Evolutionary conservation across 176 grass and related monocot species (phyloP), one percentile per base, ranked within the genome.

Genomic region (Pharus latifolius): DNA sequence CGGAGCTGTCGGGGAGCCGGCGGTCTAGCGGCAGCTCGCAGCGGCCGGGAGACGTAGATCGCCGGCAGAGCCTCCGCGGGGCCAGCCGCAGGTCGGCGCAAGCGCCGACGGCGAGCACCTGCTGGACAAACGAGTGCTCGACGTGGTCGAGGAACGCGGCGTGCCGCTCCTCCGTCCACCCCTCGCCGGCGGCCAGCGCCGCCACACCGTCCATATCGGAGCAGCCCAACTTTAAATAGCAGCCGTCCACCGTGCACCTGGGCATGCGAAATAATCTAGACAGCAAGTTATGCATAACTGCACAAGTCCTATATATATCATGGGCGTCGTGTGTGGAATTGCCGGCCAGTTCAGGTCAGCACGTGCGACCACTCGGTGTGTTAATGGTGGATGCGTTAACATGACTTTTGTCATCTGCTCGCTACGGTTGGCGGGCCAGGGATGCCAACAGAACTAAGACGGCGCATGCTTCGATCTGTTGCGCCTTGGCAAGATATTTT

Each of bases 91-190:
- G 61, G 57, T 88, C 64, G 70, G 49, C 27, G 23, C 17, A 27
- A 12, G n/a, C 18, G 27, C 32, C 72, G 72, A 42, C 79, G 29
- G 19, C 28, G 65, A 91, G 83, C 70, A 76, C 52, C 69, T 85
- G 69, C 37, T 72, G 61, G 14, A 96, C 88, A 67, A 96, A 96
- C 67, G 85, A 74, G 75, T 80, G 82, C 82, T 96, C 92, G n/a
- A 91, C 65, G 56, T 79, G 78, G 79, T 91, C 76, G 38, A 96
- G 92, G 85, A 91, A 96, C 62, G 88, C 69, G 31, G 82, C 85
- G 76, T 96, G 92, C 9, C 79, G 88, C 82, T 96, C 85, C 82
- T 96, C 92, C 22, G 92, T 96, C 92, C 92, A 96, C 38, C 56
- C 73, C 48, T 77, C 50, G 41, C 32, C 28, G 57, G 56, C 57